Base-by-base conservation (phyloP, 768 basidiomycete species). In the Mycena latifolia region DNA sequence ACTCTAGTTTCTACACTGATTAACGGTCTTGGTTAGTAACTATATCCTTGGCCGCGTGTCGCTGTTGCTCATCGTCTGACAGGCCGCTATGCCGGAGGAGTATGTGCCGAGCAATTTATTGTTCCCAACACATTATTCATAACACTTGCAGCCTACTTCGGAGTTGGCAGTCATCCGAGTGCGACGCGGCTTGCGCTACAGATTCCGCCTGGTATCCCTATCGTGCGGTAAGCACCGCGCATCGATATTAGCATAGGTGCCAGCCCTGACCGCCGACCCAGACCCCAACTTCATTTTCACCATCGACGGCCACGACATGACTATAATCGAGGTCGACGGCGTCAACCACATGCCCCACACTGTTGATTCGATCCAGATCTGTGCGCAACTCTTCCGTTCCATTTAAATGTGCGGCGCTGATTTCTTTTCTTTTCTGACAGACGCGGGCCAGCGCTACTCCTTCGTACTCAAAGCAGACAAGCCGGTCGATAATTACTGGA, bases 131-230 rank as follows among this genome's bases (percentile, higher is more conserved):
- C 43, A 33, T 39, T 24, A 22, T 24, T 35, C 22, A 45, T 33
- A 14, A 6, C 27, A 1, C 14, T 1, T 17, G 14, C 83, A 80
- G 5, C 82, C 85, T 8, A 27, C 63, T 2, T 70, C 75, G 2
- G 71, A 77, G 2, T 76, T 88, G 25, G 69, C 87, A 0, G 79
- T 88, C 3, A 74, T 89, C 63, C 76, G 77, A 33, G 85, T 89
- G 22, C 46, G 71, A 6, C 63, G 55, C 0, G 79, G 80, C 15
- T 73, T 72, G 48, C 78, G 86, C 6, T 89, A 89, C 67, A 83
- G 89, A 18, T 62, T 5, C 24, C 28, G 18, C 24, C 5, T 41
- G 18, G 18, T 14, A 5, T 39, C 5, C 3, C 14, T 51, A n/a
- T 39, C 24, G 20, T 11, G 8, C 31, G 9, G n/a, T n/a, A n/a